Conservation (phyloP, 805 yeast genomes). For the Schwanniomyces pseudopolymorphus region DNA sequence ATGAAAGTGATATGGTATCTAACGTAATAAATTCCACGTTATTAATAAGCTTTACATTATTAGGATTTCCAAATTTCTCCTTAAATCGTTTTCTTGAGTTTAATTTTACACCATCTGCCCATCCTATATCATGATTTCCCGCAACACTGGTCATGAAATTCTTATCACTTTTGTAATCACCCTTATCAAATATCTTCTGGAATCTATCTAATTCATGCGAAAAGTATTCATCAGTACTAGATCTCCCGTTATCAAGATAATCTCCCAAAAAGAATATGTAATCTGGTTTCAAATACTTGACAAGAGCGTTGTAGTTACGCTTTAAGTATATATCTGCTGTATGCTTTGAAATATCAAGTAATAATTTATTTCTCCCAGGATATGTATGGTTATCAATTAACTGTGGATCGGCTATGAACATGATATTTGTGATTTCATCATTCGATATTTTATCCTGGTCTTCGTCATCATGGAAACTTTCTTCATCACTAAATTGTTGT, state of each 20-base stretch:
- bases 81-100: conserved; percentile 28
- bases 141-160: conserved; percentile 48
- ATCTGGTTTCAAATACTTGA: conserved; percentile 32
- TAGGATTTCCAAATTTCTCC: conserved; percentile 32
- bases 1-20: conserved; percentile 81
- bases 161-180: conserved; percentile 15
- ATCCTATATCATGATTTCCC: conserved; percentile 97
- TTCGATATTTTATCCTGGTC: conserved; percentile 6
- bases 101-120: conserved; percentile 64
- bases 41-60: conserved; percentile 21
- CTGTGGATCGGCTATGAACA: conserved; percentile 45
- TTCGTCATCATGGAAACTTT: conserved; percentile 4
- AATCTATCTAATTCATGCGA: conserved; percentile 28
- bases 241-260: conserved; percentile 42
- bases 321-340: conserved; percentile 40
- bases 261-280: conserved; percentile 43
- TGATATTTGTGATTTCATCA: conserved; percentile 20
- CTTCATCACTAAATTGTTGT: neutral
- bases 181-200: conserved; percentile 26
- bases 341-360: conserved; percentile 36
- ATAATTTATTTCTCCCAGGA: conserved; percentile 33
- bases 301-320: conserved; percentile 36
- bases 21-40: conserved; percentile 44
- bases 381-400: conserved; percentile 45
- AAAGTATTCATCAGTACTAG: conserved; percentile 30